Percentiles rank a stretch among this genome's conserved stretches.
phyloP scores from a whole-genome alignment of 169 alveolate genomes.

The Babesia bigemina region DNA sequence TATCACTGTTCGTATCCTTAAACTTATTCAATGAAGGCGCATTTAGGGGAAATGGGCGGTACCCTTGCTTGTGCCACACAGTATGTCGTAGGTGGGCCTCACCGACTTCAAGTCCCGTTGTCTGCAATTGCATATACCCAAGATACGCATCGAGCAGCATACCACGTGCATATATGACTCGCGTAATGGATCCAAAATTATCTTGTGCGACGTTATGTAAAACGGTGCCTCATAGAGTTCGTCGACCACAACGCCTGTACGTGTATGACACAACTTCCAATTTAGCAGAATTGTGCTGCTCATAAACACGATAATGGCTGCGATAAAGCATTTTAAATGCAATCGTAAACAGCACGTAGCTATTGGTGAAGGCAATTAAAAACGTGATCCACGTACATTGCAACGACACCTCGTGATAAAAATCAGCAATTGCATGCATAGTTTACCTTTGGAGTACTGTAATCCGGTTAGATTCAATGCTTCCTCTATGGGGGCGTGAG shows the following conservation, averaged over 20 bases:
- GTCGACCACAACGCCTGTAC: constrained; percentile 41
- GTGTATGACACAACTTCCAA: neutral
- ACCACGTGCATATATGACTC: constrained; percentile 47
- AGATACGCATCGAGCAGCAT: neutral
- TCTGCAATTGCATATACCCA: neutral
- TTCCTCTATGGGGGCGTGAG: constrained; percentile 46
- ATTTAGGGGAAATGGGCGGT: constrained; percentile 29
- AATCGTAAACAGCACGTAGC: no score
- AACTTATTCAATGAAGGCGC: constrained; percentile 12
- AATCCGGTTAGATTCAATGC: constrained; percentile 43
- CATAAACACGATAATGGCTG: no score
- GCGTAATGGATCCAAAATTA: constrained; percentile 53
- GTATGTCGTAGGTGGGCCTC: constrained; percentile 50
- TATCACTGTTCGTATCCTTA: neutral
- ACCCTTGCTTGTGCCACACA: constrained; percentile 51
- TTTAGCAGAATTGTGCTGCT: neutral
- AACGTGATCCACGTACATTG: no score
- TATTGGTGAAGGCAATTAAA: no score
- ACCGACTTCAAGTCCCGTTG: constrained; percentile 56
- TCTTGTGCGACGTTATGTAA: constrained; percentile 34
- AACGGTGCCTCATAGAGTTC: constrained; percentile 64
- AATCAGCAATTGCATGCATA: neutral
- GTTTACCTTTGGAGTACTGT: constrained; percentile 34
- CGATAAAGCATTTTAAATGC: no score
- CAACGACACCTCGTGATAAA: no score